Evolutionary conservation across 2,329 filamentous ascomycete genomes (phyloP).

Genomic region (Fonsecaea nubica): DNA sequence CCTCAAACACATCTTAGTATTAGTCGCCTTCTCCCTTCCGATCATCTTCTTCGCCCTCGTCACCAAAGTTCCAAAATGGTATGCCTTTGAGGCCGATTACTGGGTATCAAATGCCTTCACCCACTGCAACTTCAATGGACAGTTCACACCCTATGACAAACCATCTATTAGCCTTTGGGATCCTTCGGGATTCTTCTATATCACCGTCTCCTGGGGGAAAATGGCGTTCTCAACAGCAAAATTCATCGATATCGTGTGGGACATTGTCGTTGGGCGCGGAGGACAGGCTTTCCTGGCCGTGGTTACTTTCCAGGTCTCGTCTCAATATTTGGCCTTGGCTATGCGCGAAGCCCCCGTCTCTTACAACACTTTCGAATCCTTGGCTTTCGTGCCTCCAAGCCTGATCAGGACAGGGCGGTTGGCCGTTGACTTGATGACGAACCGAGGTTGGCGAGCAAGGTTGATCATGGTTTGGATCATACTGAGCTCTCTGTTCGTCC

Average conservation of each 20-base stretch:
- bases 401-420: slow-evolving; percentile 42
- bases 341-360: slow-evolving; percentile 46
- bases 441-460: slow-evolving; percentile 35
- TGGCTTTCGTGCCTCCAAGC: slow-evolving; percentile 44
- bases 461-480: slow-evolving; percentile 45
- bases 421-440: slow-evolving; percentile 40
- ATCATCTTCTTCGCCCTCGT: slow-evolving; percentile 26
- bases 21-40: slow-evolving; percentile 30
- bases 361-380: slow-evolving; percentile 45
- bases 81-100: slow-evolving; percentile 20
- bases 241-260: slow-evolving; percentile 47
- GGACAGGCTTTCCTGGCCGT: slow-evolving; percentile 44
- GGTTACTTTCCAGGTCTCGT: slow-evolving; percentile 45
- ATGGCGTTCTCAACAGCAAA: slow-evolving; percentile 46
- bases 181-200: slow-evolving; percentile 31
- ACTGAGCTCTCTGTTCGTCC: slow-evolving; percentile 43
- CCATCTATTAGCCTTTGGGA: slow-evolving; percentile 32
- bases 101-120: slow-evolving; percentile 27
- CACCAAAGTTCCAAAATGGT: slow-evolving; percentile 20
- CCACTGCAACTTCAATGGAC: slow-evolving; percentile 34
- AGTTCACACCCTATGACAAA: slow-evolving; percentile 24
- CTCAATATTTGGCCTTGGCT: slow-evolving; percentile 43
- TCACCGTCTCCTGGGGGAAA: slow-evolving; percentile 32
- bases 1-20: slow-evolving; percentile 15
- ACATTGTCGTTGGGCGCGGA: slow-evolving; percentile 45